phyloP scores from a whole-genome alignment of 495 filamentous ascomycete species.

The Cladorrhinum samala region DNA sequence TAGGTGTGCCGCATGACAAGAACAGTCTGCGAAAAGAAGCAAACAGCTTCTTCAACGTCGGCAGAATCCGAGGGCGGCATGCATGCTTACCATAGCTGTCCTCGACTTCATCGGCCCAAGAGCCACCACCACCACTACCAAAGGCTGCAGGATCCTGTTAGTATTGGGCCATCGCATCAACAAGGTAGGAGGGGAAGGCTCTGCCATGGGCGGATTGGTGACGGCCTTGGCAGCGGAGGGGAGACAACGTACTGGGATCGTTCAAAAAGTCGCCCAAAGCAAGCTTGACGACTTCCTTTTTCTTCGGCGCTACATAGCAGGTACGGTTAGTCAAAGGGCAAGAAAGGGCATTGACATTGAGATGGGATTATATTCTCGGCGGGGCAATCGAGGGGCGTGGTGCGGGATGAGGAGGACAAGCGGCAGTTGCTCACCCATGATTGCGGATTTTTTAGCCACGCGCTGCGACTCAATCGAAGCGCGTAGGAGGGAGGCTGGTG shows the following conservation, averaged over 20 bases:
- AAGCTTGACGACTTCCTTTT: slow-evolving; percentile 84
- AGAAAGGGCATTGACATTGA: slow-evolving; percentile 1
- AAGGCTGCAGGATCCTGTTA: slow-evolving; percentile 51
- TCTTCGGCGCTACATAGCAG: slow-evolving; percentile 68
- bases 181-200: slow-evolving; percentile 11
- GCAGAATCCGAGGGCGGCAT: background rate
- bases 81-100: slow-evolving; percentile 60
- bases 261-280: slow-evolving; percentile 84
- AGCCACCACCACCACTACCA: slow-evolving; percentile 60
- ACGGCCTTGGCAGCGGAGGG: slow-evolving; percentile 23
- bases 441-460: slow-evolving; percentile 55
- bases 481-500: slow-evolving; percentile 30
- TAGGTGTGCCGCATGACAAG: too few species aligned
- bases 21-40: too few species aligned
- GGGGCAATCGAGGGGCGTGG: slow-evolving; percentile 11
- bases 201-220: background rate
- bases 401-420: slow-evolving; percentile 3
- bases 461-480: slow-evolving; percentile 42
- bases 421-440: slow-evolving; percentile 66
- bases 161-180: background rate
- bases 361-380: background rate
- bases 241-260: slow-evolving; percentile 62
- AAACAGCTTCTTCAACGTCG: background rate
- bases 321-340: slow-evolving; percentile 30
- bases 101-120: slow-evolving; percentile 99